Base-by-base conservation (phyloP, 2,329 filamentous ascomycete genomes). In the Xylariaceae sp. region DNA sequence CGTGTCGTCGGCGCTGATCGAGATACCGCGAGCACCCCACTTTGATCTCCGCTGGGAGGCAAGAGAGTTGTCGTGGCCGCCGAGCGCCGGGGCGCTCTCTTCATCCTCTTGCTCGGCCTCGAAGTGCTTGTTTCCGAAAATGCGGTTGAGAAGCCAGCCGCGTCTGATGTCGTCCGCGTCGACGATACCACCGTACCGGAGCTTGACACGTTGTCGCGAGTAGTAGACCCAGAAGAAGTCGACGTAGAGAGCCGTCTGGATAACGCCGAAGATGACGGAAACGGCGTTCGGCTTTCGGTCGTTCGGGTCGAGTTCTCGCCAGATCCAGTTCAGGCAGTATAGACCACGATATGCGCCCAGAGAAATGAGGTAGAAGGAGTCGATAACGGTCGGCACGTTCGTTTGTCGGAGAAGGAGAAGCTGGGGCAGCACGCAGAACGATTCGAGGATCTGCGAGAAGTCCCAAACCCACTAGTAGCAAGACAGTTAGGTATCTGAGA, bases 141-240 rank as follows among this genome's bases (percentile, higher is more conserved):
- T 86, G 54, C 87, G 84, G 65, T 84, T 84, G 8, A 97, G 83
- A 34, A 97, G 79, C 87, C 92, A 97, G 64, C 92, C 90, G 58
- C 90, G 87, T 64, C 87, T 83, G 71, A 96, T 80, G 72, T 97
- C 93, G 65, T 97, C 92, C 3, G 88, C 88, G 71, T 97, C 93
- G 11, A 97, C 90, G 15, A 97, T 81, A 5, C 91, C 90, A 50
- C 93, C 93, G 65, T 85, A 87, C 62, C 93, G 84, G 13, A 97
- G 86, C 86, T 97, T 97, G 70, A 97, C 92, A 59, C 92, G 85
- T 77, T 97, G 93, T 64, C 93, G 84, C 9, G 88, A 89, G 78
- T 90, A 97, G 79, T 97, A 97, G 1, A 97, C 92, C 92, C 92
- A 97, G 41, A 91, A 92, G 72, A 97, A 97, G 75, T 97, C 93